Conservation (phyloP, 2,329 filamentous ascomycete species). For the Fusarium euwallaceae region DNA sequence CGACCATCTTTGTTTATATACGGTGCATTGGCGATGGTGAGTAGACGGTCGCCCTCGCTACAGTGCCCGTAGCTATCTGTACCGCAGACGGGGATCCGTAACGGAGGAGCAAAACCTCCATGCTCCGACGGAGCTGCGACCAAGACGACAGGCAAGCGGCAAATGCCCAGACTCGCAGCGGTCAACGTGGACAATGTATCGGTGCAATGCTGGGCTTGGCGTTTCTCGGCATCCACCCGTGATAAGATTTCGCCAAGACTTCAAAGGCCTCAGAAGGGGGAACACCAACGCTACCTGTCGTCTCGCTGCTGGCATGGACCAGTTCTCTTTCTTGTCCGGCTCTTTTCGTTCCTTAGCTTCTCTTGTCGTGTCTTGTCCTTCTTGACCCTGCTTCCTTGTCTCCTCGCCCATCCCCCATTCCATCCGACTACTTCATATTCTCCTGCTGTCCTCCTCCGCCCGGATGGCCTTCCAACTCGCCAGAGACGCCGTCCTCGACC, state of each 20-base stretch:
- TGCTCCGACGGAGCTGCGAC: neutral
- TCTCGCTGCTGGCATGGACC: slow-evolving; percentile 39
- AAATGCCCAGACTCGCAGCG: slow-evolving; percentile 44
- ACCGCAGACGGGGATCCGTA: neutral
- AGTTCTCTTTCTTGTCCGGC: slow-evolving; percentile 35
- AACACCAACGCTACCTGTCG: slow-evolving; percentile 45
- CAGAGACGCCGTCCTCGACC: slow-evolving; percentile 24
- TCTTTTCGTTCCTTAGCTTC: slow-evolving; percentile 31
- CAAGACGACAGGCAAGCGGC: slow-evolving; percentile 19
- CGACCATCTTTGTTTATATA: slow-evolving; percentile 19
- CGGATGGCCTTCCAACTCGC: slow-evolving; percentile 32
- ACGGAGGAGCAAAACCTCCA: neutral
- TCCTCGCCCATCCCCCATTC: slow-evolving; percentile 31
- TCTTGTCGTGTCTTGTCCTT: slow-evolving; percentile 27
- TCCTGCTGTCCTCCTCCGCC: slow-evolving; percentile 20
- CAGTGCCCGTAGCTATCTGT: slow-evolving; percentile 7
- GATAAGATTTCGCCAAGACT: slow-evolving; percentile 51
- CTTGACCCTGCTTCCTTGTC: slow-evolving; percentile 28
- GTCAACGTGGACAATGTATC: slow-evolving; percentile 48
- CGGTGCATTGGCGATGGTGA: slow-evolving; percentile 5
- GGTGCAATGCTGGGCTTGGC: slow-evolving; percentile 47
- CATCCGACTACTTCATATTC: slow-evolving; percentile 17
- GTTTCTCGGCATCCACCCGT: slow-evolving; percentile 49
- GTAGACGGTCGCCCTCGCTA: slow-evolving; percentile 14
- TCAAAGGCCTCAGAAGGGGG: slow-evolving; percentile 49